phyloP scores from a whole-genome alignment of 1,284 basidiomycete genomes.

The Schizophyllum commune region DNA sequence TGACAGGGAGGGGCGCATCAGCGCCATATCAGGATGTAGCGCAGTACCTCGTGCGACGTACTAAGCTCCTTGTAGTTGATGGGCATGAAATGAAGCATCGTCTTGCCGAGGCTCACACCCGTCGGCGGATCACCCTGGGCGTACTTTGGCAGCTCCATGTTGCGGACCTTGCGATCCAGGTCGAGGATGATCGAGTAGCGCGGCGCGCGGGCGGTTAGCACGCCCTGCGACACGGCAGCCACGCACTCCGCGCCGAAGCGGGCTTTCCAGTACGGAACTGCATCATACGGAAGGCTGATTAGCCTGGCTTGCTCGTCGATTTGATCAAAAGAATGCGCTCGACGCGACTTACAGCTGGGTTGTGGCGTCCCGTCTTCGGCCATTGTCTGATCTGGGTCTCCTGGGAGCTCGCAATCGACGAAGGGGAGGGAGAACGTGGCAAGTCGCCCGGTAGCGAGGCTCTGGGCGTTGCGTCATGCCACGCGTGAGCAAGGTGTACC shows the following conservation, averaged over 20 bases:
- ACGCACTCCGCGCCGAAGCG: slow-evolving; percentile 62
- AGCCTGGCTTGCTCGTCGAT: background rate
- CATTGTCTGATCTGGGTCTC: slow-evolving; percentile 45
- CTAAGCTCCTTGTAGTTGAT: slow-evolving; percentile 59
- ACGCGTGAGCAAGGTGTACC: background rate
- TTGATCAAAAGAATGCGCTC: slow-evolving; percentile 1
- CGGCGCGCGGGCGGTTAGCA: slow-evolving; percentile 55
- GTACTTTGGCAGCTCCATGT: slow-evolving; percentile 51
- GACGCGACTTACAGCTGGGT: slow-evolving; percentile 42
- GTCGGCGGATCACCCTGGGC: slow-evolving; percentile 34
- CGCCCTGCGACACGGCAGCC: slow-evolving; percentile 55
- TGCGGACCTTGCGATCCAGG: slow-evolving; percentile 54
- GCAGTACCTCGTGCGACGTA: slow-evolving; percentile 17
- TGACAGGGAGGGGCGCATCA: slow-evolving; percentile 16
- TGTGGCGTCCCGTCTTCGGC: slow-evolving; percentile 43
- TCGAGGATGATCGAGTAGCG: slow-evolving; percentile 57
- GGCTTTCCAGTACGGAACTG: slow-evolving; percentile 69
- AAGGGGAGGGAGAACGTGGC: slow-evolving; percentile 60
- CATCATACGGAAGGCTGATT: background rate
- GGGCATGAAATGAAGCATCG: slow-evolving; percentile 62
- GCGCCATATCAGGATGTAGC: background rate
- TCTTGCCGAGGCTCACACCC: slow-evolving; percentile 36
- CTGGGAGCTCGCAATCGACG: slow-evolving; percentile 57
- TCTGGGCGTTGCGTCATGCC: slow-evolving; percentile 24
- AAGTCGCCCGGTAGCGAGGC: slow-evolving; percentile 55